A percentile compares a stretch with the other conserved stretches of the same genome.
phyloP scores from a whole-genome alignment of 441 rosid species.

The Theobroma grandiflorum region DNA sequence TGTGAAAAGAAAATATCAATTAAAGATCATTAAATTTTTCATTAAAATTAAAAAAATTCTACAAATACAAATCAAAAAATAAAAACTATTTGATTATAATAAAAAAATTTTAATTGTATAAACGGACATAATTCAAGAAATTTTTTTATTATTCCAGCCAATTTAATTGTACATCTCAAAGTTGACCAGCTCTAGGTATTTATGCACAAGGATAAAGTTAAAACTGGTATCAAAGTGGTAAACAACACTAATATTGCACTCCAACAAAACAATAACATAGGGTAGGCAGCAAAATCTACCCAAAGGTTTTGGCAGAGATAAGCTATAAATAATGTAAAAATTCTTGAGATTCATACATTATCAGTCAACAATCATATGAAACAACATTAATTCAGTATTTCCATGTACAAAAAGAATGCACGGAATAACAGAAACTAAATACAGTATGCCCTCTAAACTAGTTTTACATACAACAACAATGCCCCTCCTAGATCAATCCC shows the following conservation, averaged over 20 bases:
- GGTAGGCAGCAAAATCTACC: background rate
- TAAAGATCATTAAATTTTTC: too few species aligned
- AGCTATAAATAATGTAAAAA: background rate
- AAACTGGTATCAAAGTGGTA: background rate
- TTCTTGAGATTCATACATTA: constrained; percentile 2
- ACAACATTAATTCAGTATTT: constrained; percentile 30
- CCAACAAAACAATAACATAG: background rate
- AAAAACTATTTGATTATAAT: too few species aligned
- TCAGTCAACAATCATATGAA: constrained; percentile 21
- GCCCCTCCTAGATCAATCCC: constrained; percentile 25
- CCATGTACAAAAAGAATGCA: constrained; percentile 61
- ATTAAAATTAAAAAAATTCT: too few species aligned
- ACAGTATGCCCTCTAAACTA: constrained; percentile 34
- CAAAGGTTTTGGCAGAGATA: background rate
- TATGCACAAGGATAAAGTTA: background rate
- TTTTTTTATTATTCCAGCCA: too few species aligned
- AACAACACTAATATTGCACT: background rate
- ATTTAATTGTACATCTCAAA: background rate
- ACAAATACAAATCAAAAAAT: too few species aligned
- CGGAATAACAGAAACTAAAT: constrained; percentile 27
- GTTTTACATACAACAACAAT: constrained; percentile 36
- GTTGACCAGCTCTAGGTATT: background rate
- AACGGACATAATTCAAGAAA: too few species aligned
- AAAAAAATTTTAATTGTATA: too few species aligned
- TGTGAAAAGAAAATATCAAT: too few species aligned